Base-by-base conservation (phyloP, 2,329 filamentous ascomycete genomes). In the Talaromyces sp. region DNA sequence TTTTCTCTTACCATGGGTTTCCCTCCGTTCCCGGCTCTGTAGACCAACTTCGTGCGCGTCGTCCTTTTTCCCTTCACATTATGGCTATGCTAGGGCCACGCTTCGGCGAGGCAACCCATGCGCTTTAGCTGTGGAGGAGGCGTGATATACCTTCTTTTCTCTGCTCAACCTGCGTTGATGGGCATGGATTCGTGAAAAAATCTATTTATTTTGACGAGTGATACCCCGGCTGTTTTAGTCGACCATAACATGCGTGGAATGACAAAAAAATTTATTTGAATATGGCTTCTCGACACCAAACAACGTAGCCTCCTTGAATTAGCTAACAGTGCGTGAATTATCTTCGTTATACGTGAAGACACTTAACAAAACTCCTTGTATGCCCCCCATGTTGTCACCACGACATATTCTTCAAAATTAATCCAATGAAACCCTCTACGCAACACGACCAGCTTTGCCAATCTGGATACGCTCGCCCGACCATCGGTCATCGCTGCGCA, bases 381-480 rank as follows among this genome's bases (percentile, higher is more conserved):
- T 61, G 59, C 59, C 59, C 43, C 43, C 43, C 21, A 29, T 32
- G 21, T 54, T 35, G 50, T 58, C 27, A 54, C 21, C 50, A 46
- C 27, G 32, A 51, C n/a, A 26, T 41, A 14, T 52, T 46, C 24
- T 27, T 48, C 52, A 56, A 27, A 26, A 56, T 52, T 31, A 10
- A 6, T 46, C 29, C 51, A 14, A 5, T 21, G 17, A 35, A 11
- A 12, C 1, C 38, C n/a, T 21, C 26, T 57, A 62, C 21, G 53
- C 60, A 56, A 79, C 80, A 61, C 83, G 80, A 35, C 88, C 91
- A 56, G 94, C 92, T 65, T 87, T 83, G 14, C 94, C 94, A 64
- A 95, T 82, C 77, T 99, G 94, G 65, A 97, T 86, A 68, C 96
- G 96, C 78, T 96, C 89, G 2, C 87, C 87, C 3, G 84, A 86